These are phyloP conservation scores for Starmera dryadoides DNA, from an alignment of 805 yeast genomes.

Conservation along the genomic window DNA sequence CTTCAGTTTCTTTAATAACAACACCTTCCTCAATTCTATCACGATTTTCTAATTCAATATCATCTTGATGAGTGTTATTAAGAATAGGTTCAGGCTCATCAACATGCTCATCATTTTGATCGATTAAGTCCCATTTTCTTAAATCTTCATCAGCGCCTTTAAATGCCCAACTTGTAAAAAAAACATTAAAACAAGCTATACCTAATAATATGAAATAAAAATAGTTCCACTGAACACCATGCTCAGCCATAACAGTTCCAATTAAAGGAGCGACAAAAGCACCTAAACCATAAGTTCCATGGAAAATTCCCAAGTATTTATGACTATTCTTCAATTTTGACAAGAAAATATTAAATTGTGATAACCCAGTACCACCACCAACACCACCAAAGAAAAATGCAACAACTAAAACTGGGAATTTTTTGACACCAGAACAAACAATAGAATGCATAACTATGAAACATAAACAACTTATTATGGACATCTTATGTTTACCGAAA, in stretches of 20 bases:
- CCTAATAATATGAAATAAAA: constrained; percentile 49
- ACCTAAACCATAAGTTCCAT: constrained; percentile 59
- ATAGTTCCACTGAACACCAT: constrained; percentile 46
- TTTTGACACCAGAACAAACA: constrained; percentile 36
- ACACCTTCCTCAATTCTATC: not conserved
- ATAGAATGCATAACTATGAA: constrained; percentile 36
- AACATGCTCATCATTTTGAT: constrained; percentile 6
- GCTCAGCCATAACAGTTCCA: constrained; percentile 45
- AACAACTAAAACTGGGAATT: constrained; percentile 39
- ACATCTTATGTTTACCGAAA: constrained; percentile 34
- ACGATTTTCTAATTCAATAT: not conserved
- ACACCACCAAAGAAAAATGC: constrained; percentile 53
- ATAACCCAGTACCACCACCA: constrained; percentile 41
- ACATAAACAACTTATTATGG: constrained; percentile 30
- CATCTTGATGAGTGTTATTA: not conserved
- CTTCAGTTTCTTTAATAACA: not conserved
- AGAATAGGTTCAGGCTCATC: not conserved
- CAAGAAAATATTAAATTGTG: constrained; percentile 47
- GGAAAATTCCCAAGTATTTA: constrained; percentile 44
- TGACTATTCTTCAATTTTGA: constrained; percentile 34
- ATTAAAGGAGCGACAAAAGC: constrained; percentile 56
- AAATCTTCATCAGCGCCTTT: constrained; percentile 36
- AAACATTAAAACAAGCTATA: constrained; percentile 25
- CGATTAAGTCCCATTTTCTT: constrained; percentile 11
- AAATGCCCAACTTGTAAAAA: constrained; percentile 34